Evolutionary conservation across 176 grass and related monocot genomes (phyloP).

Genomic region (Juncus inflexus): DNA sequence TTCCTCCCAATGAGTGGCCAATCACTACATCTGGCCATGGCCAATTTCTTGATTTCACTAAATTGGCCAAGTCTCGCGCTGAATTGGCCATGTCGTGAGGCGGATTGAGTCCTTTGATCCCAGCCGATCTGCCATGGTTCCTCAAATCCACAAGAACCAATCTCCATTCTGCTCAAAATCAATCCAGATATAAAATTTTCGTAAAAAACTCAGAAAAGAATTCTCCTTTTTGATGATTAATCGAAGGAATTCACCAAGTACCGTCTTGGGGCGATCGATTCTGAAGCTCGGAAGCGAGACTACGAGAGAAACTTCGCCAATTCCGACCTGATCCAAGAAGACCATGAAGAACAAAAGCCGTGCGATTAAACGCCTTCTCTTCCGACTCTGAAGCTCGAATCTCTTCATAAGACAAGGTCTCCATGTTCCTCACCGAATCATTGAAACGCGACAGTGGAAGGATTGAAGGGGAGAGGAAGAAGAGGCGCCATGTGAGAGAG

Average conservation of each 20-base stretch:
- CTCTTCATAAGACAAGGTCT: constrained; percentile 90
- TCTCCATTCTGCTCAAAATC: constrained; percentile 60
- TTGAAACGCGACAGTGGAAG: constrained; percentile 19
- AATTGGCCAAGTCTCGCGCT: constrained; percentile 63
- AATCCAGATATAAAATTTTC: too few relatives aligned
- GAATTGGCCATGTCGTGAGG: constrained; percentile 60
- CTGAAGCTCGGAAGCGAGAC: constrained; percentile 63
- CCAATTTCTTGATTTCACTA: constrained; percentile 65
- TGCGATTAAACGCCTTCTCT: constrained; percentile 46
- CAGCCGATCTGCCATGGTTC: constrained; percentile 74
- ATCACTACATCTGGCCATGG: constrained; percentile 85
- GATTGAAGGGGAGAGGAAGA: constrained; percentile 39
- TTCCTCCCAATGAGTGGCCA: constrained; percentile 97
- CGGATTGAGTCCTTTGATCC: constrained; percentile 43
- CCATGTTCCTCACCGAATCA: constrained; percentile 26
- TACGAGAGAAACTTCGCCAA: constrained; percentile 76
- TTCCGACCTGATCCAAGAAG: constrained; percentile 92
- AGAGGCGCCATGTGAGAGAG: constrained; percentile 41
- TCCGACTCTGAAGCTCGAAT: constrained; percentile 55
- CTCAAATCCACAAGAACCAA: constrained; percentile 89
- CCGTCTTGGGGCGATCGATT: constrained; percentile 53
- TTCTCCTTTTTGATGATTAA: neutral
- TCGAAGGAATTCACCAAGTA: constrained; percentile 16
- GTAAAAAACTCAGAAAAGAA: neutral
- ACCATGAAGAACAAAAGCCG: constrained; percentile 81